Conservation (phyloP, 2,329 filamentous ascomycete genomes). For the Trichoderma sp. region DNA sequence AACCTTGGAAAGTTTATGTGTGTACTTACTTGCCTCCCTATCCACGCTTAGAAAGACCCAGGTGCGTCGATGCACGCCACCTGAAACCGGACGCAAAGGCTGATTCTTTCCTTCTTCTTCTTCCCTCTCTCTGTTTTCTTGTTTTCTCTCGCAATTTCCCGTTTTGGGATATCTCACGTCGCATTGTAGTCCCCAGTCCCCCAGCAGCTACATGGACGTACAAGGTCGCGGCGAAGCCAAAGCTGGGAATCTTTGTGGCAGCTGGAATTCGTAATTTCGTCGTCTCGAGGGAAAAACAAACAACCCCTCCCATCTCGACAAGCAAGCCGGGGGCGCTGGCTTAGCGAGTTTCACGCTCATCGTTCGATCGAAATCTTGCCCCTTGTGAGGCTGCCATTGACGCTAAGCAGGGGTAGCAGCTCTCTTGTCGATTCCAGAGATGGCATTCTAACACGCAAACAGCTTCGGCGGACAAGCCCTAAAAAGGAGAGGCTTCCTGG, state of each 20-base stretch:
- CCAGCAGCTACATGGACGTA: neutral
- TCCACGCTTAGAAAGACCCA: neutral
- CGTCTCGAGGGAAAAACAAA: neutral
- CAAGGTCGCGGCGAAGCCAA: neutral
- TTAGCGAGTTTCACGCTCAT: constrained; percentile 19
- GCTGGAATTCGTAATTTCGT: constrained; percentile 7
- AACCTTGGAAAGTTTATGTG: neutral
- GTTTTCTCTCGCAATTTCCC: neutral
- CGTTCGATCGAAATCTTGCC: constrained; percentile 19
- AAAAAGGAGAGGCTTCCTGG: constrained; percentile 3
- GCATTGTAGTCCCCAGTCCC: neutral
- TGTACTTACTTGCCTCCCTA: neutral
- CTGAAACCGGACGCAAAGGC: constrained; percentile 6
- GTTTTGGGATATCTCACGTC: constrained; percentile 6
- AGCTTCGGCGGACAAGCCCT: constrained; percentile 12
- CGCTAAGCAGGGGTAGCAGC: constrained; percentile 17
- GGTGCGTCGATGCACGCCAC: constrained; percentile 8
- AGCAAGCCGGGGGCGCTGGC: neutral
- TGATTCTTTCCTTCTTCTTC: neutral
- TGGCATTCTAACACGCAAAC: constrained; percentile 5
- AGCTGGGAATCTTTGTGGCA: neutral
- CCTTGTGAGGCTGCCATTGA: constrained; percentile 14
- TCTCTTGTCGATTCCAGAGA: constrained; percentile 6
- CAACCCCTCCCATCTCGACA: neutral
- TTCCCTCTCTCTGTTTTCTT: neutral